Percentiles rank a stretch among this genome's conserved stretches.
These are phyloP conservation scores for Ziziphus jujuba DNA, from an alignment of 306 rosid species.

Conservation along the genomic window DNA sequence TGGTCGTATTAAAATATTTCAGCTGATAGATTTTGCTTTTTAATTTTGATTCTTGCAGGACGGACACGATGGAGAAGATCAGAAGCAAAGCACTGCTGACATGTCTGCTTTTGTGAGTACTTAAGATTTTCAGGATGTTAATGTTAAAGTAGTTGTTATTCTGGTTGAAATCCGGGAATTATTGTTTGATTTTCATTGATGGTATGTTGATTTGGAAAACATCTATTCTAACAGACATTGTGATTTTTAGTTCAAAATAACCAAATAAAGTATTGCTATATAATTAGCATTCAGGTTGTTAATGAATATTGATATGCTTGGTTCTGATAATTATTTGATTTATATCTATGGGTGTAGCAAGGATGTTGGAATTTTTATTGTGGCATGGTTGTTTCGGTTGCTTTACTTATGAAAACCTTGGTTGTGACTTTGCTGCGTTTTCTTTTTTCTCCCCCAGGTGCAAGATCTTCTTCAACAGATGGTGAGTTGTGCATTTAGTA, in stretches of 20 bases:
- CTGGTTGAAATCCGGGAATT: not conserved
- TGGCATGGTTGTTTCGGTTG: constrained; percentile 2
- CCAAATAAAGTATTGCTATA: no score
- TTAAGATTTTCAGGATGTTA: not conserved
- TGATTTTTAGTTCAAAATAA: not conserved
- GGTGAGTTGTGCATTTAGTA: constrained; percentile 59
- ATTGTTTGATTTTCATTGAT: no score
- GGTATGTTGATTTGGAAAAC: no score
- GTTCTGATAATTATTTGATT: not conserved
- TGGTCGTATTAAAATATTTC: not conserved
- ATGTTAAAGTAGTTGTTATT: not conserved
- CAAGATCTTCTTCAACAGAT: constrained; percentile 97
- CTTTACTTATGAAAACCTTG: constrained; percentile 5
- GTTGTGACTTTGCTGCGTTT: constrained; percentile 16
- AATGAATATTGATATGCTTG: no score
- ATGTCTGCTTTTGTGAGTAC: constrained; percentile 94
- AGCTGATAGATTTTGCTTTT: not conserved
- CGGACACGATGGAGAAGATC: constrained; percentile 72
- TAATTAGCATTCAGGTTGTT: no score
- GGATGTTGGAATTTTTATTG: not conserved
- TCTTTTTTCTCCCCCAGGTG: constrained; percentile 58
- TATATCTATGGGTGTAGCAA: not conserved
- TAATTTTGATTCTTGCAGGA: constrained; percentile 43
- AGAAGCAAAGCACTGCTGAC: constrained; percentile 89
- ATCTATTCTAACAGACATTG: not conserved